Base-by-base conservation (phyloP, 208 protist species). In the Crithidia expoeki region DNA sequence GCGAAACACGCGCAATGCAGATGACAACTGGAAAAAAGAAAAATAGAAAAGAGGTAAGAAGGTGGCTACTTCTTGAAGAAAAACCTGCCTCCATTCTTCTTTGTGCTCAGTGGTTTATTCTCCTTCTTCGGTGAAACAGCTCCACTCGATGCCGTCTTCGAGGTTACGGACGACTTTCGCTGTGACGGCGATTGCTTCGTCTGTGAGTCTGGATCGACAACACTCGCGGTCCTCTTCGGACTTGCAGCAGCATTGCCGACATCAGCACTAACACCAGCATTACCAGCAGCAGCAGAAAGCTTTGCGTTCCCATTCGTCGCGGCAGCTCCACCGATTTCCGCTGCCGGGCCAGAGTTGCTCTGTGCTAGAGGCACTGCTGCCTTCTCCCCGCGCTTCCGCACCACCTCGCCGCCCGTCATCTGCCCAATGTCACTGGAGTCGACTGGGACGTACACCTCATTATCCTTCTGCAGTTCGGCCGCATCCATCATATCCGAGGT, bases 401-500 rank as follows among this genome's bases (percentile, higher is more conserved):
- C 46, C 58, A 85, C 81, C 63, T 92, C 86, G 4, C 86, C 83
- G 16, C 83, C 83, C 10, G 60, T 68, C 76, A 89, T 83, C 42
- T 73, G 61, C 3, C 83, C 86, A 30, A 92, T 74, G 21, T 80
- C 64, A 16, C 62, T 56, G 17, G 68, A 66, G 34, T 84, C 79
- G 11, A 76, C 74, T 60, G 72, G 81, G 11, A 74, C 69, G 50
- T 80, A 80, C 4, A 51, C 50, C 25, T 65, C 71, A 40, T 73
- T 68, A 28, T 64, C 80, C 11, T 76, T 74, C 51, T 68, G 73
- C 32, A 68, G 36, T 74, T 93, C 84, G 1, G 76, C 81, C 16
- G 85, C 87, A 63, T 96, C 92, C 25, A 85, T 72, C 79, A 96
- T 76, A 56, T 94, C 89, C 2, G 92, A 96, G 23, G 88, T 95